Evolutionary conservation across 352 stramenopile species (phyloP), one percentile per base, ranked within the genome.

Genomic region (Globisporangium mamillatum): DNA sequence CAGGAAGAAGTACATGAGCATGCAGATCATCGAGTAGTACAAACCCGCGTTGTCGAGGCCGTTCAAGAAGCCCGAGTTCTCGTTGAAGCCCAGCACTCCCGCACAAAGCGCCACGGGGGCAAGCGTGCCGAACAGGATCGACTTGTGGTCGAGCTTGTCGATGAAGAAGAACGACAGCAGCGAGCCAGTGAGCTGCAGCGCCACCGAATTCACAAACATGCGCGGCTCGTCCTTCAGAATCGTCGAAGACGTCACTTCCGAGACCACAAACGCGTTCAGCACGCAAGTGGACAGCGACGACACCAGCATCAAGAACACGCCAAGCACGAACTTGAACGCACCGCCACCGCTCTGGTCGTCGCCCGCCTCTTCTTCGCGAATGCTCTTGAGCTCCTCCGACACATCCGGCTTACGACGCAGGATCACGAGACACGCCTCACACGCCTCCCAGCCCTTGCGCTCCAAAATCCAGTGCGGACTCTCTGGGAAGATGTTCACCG

Each of bases 121-220:
- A 9, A 93, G 71, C 57, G 86, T 91, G 29, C 80, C 81, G 25
- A 90, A 82, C 8, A 93, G 66, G 32, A 93, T 78, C 6, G 76
- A 86, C 70, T 87, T 86, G 78, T 92, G 84, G 66, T 91, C 83
- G 25, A 90, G 63, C 64, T 87, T 86, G 73, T 93, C 85, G 38
- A 93, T 91, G 73, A 91, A 86, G 72, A 93, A 93, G 69, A 93
- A 88, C 62, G 81, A 79, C 18, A 93, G 71, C 3, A 84, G 62
- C 4, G 82, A 76, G 56, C 85, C 85, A 2, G 72, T 68, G n/a
- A 87, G 60, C 66, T 93, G 78, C 36, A 93, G 66, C 22, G 76
- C 66, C 63, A 90, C 76, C 12, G 66, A 77, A 69, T 86, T 89
- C 44, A 89, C 79, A 41, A 87, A 89, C 48, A 88, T 75, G 22